These are phyloP conservation scores for Colletotrichum phormii DNA, from an alignment of 2,329 filamentous ascomycete genomes.

Conservation along the genomic window DNA sequence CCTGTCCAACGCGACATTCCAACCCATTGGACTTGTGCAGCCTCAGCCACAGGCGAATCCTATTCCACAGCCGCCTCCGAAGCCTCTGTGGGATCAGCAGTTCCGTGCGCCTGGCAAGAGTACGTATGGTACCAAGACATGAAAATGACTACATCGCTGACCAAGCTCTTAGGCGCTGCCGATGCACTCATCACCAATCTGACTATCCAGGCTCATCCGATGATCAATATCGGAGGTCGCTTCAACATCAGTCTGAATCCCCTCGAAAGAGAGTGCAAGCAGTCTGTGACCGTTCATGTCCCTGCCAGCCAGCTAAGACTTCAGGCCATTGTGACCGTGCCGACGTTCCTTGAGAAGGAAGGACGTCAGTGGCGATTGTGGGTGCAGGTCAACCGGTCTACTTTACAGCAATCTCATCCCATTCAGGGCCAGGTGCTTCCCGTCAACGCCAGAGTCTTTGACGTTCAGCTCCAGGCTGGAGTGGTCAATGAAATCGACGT, in stretches of 20 bases:
- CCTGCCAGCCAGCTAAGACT: slow-evolving; percentile 76
- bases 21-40: slow-evolving; percentile 36
- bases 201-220: slow-evolving; percentile 75
- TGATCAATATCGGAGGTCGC: slow-evolving; percentile 69
- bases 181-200: slow-evolving; percentile 77
- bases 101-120: slow-evolving; percentile 57
- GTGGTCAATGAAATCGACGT: slow-evolving; percentile 80
- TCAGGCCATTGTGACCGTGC: slow-evolving; percentile 76
- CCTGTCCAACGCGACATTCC: slow-evolving; percentile 38
- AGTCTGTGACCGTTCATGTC: slow-evolving; percentile 79
- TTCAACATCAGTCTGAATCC: slow-evolving; percentile 75
- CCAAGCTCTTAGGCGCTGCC: slow-evolving; percentile 53
- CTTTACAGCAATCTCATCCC: slow-evolving; percentile 63
- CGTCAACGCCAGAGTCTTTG: slow-evolving; percentile 76
- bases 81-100: slow-evolving; percentile 45
- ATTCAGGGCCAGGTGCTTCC: slow-evolving; percentile 66
- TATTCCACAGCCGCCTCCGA: slow-evolving; percentile 46
- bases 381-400: slow-evolving; percentile 75
- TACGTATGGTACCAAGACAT: slow-evolving; percentile 37
- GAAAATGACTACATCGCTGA: slow-evolving; percentile 38
- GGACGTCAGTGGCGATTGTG: slow-evolving; percentile 81
- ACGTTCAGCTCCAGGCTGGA: slow-evolving; percentile 76
- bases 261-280: slow-evolving; percentile 73
- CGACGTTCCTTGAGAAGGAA: slow-evolving; percentile 67
- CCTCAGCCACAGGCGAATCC: slow-evolving; percentile 44